Evolutionary conservation across 2,329 filamentous ascomycete genomes (phyloP).

Genomic region (Penicillium psychrosexuale): DNA sequence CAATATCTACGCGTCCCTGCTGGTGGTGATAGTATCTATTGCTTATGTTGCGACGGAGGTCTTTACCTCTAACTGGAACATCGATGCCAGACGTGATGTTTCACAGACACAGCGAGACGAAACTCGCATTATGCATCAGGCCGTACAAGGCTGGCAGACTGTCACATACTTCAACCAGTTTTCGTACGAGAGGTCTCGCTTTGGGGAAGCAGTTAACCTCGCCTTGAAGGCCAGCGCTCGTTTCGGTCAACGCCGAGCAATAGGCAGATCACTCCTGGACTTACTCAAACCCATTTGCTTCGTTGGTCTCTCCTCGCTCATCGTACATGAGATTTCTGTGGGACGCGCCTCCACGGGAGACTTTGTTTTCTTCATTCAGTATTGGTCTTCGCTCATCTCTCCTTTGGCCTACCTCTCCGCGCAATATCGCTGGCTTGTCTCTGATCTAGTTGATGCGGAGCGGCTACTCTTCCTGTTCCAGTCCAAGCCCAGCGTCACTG

Average conservation of each 20-base stretch:
- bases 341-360: slow-evolving; percentile 53
- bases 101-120: slow-evolving; percentile 48
- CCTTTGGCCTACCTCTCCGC: slow-evolving; percentile 51
- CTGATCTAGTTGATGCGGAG: slow-evolving; percentile 63
- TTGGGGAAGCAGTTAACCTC: slow-evolving; percentile 24
- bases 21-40: slow-evolving; percentile 45
- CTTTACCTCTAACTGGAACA: slow-evolving; percentile 37
- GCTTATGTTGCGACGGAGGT: slow-evolving; percentile 52
- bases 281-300: slow-evolving; percentile 49
- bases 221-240: background rate
- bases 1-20: slow-evolving; percentile 55
- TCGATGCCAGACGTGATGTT: slow-evolving; percentile 36
- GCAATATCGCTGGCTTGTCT: slow-evolving; percentile 48
- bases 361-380: slow-evolving; percentile 62
- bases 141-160: slow-evolving; percentile 58
- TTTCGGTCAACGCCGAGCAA: slow-evolving; percentile 2
- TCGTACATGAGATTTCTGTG: slow-evolving; percentile 51
- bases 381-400: slow-evolving; percentile 54
- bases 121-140: slow-evolving; percentile 55
- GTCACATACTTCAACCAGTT: slow-evolving; percentile 57
- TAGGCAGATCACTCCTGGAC: slow-evolving; percentile 15
- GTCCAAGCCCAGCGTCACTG: slow-evolving; percentile 45
- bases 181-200: slow-evolving; percentile 52
- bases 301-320: slow-evolving; percentile 46
- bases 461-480: slow-evolving; percentile 47